A percentile compares a stretch with the other conserved stretches of the same genome.
phyloP scores from a whole-genome alignment of 2,329 filamentous ascomycete genomes.

The Delphinella strobiligena region DNA sequence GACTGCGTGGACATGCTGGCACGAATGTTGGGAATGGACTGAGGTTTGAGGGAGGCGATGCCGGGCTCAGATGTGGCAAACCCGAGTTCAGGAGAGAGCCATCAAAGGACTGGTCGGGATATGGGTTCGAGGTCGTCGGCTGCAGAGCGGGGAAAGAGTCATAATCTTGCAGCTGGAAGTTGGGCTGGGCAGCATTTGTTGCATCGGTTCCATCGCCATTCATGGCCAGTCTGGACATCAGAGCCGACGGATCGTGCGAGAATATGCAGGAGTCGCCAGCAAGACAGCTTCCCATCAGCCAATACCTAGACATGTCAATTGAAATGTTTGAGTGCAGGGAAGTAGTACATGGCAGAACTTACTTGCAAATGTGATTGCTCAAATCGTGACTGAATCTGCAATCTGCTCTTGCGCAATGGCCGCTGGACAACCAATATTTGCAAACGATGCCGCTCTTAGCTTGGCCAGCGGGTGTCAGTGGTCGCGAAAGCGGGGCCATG shows the following conservation, averaged over 20 bases:
- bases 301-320: constrained; percentile 53
- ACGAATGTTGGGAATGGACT: constrained; percentile 49
- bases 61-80: constrained; percentile 19
- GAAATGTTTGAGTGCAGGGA: constrained; percentile 9
- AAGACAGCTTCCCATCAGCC: constrained; percentile 89
- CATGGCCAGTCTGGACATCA: constrained; percentile 70
- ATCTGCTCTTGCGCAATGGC: constrained; percentile 89
- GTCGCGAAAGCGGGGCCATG: constrained; percentile 59
- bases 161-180: constrained; percentile 70
- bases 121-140: constrained; percentile 30
- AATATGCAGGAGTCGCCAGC: constrained; percentile 92
- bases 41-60: constrained; percentile 44
- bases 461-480: constrained; percentile 63
- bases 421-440: constrained; percentile 92
- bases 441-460: constrained; percentile 82
- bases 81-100: constrained; percentile 27
- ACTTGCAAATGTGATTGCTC: constrained; percentile 96
- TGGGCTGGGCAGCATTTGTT: constrained; percentile 48
- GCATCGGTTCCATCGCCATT: constrained; percentile 57
- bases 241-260: constrained; percentile 82
- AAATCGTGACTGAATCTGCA: constrained; percentile 96
- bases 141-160: constrained; percentile 73
- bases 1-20: constrained; percentile 40
- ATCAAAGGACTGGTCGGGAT: constrained; percentile 26
- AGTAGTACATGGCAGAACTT: constrained; percentile 36